Evolutionary conservation across 192 early-diverging fungal species (phyloP).

Genomic region (Coemansia sp.): DNA sequence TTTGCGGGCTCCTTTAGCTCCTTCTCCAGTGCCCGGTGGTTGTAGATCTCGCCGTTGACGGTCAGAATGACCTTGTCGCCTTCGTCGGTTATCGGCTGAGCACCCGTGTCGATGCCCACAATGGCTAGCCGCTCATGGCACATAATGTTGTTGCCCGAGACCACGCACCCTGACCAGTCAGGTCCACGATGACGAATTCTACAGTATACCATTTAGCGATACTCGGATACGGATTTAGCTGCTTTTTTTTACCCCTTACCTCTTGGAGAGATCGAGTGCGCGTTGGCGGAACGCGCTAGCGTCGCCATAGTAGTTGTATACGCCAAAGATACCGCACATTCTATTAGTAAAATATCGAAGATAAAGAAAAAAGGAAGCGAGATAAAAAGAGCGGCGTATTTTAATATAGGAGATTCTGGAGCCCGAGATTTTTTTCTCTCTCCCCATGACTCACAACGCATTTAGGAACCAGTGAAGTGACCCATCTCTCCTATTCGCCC

Average conservation of each 20-base stretch:
- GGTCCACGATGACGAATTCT: slow-evolving; percentile 94
- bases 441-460: no score
- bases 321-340: slow-evolving; percentile 99
- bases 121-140: slow-evolving; percentile 98
- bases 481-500: no score
- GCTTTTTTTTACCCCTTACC: slow-evolving; percentile 23
- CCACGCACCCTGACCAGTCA: slow-evolving; percentile 93
- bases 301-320: slow-evolving; percentile 83
- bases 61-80: slow-evolving; percentile 84
- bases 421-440: no score
- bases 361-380: neutral
- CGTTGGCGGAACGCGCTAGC: slow-evolving; percentile 72
- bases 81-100: slow-evolving; percentile 91
- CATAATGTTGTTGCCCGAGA: slow-evolving; percentile 80
- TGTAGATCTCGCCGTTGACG: slow-evolving; percentile 99
- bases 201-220: neutral
- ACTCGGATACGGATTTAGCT: neutral
- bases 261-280: slow-evolving; percentile 76
- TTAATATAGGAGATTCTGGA: neutral
- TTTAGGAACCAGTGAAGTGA: no score
- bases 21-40: slow-evolving; percentile 83
- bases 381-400: slow-evolving; percentile 2
- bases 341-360: neutral
- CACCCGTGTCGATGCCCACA: slow-evolving; percentile 94
- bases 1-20: slow-evolving; percentile 64